Evolutionary conservation across 2,329 filamentous ascomycete genomes (phyloP).

Genomic region (Dactylellina drechsleri): DNA sequence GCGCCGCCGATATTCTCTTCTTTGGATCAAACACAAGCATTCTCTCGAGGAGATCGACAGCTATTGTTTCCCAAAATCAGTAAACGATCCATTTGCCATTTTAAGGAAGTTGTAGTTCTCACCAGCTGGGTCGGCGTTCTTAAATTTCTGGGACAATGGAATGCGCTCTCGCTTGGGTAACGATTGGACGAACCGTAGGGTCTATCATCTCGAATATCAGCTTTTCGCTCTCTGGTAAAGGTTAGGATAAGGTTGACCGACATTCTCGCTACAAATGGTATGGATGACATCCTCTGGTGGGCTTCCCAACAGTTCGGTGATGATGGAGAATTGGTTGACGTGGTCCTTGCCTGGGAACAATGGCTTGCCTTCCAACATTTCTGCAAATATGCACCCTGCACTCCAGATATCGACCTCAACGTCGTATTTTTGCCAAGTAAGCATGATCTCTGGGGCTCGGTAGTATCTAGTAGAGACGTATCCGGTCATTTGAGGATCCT

Average conservation of each 20-base stretch:
- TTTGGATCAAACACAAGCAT: conserved; percentile 99
- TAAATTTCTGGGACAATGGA: conserved; percentile 87
- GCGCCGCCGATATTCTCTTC: conserved; percentile 86
- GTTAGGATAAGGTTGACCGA: conserved; percentile 63
- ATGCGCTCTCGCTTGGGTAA: conserved; percentile 93
- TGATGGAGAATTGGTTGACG: conserved; percentile 99
- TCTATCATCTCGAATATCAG: conserved; percentile 34
- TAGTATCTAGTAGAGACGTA: conserved; percentile 99
- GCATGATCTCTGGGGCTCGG: conserved; percentile 98
- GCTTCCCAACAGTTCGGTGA: conserved; percentile 94
- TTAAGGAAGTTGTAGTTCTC: conserved; percentile 59
- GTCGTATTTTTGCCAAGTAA: conserved; percentile 99
- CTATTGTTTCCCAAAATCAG: conserved; percentile 63
- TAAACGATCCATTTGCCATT: too few species aligned
- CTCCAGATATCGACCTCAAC: conserved; percentile 99
- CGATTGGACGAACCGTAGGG: conserved; percentile 94
- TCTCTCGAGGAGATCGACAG: conserved; percentile 89
- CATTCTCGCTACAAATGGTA: conserved; percentile 97
- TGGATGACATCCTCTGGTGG: conserved; percentile 98
- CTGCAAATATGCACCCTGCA: conserved; percentile 97
- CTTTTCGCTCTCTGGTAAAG: not conserved
- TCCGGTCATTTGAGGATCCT: conserved; percentile 99
- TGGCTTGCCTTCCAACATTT: conserved; percentile 99
- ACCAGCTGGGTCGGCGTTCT: conserved; percentile 89
- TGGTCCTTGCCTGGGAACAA: conserved; percentile 99